Base-by-base conservation (phyloP, 2,329 filamentous ascomycete species). In the Metarhizium brunneum region DNA sequence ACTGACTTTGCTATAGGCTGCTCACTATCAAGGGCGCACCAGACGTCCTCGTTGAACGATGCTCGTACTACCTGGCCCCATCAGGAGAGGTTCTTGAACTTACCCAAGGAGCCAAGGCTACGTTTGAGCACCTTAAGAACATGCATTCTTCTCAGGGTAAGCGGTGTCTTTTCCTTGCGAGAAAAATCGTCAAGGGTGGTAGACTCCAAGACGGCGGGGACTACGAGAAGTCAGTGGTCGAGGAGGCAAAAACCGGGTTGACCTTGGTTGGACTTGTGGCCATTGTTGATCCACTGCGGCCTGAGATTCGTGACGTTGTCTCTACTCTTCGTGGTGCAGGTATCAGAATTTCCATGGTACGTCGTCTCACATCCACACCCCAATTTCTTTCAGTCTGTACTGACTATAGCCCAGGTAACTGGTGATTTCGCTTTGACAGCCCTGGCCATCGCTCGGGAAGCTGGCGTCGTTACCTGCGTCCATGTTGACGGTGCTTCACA, bases 1-100 rank as follows among this genome's bases (percentile, higher is more conserved):
- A 30, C 20, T 29, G 45, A 48, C 25, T 14, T 29, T 29, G 1
- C 35, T 1, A 45, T 16, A 80, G 75, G 1, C 71, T 87, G 0
- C 71, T 91, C 47, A 87, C 85, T n/a, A 87, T 91, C 65, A 91
- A 92, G 67, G 88, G 88, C 1, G 88, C 87, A 0, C 87, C 88
- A 0, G 88, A 92, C 63, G 82, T 91, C 36, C 74, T 92, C 0
- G 78, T 92, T 2, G 73, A 76, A 1, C 75, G 85, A 53, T 88
- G 87, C 64, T 76, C 76, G 1, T 75, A 76, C 20, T 81, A 83
- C 53, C 73, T 85, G 13, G 74, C 75, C 20, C 71, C 75, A 2
- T 76, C 82, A 29, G 86, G 86, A 6, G 74, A 76, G 2, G 70
- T 78, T 1, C 69, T 75, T 54, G 64, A 70, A 10, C 72, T 90